These are phyloP conservation scores for Kazachstania sp. DNA, from an alignment of 1,139 yeast genomes.

Conservation along the genomic window DNA sequence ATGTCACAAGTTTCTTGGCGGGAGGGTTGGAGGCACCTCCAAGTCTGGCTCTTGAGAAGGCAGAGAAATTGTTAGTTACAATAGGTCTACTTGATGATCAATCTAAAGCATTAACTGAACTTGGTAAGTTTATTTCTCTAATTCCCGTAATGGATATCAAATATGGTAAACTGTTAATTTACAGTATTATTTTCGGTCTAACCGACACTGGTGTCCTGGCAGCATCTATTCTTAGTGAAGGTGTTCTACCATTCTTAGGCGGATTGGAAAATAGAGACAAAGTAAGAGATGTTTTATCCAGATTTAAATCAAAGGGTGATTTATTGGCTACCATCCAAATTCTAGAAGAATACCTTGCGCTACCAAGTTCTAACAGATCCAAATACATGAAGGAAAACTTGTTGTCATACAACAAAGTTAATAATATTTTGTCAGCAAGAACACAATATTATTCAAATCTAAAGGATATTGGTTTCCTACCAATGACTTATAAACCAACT, in stretches of 20 bases:
- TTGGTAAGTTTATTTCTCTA: constrained; percentile 74
- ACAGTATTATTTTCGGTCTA: constrained; percentile 77
- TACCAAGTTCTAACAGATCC: constrained; percentile 31
- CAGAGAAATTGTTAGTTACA: constrained; percentile 52
- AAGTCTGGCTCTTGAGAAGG: constrained; percentile 46
- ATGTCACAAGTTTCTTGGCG: constrained; percentile 60
- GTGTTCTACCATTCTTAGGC: constrained; percentile 56
- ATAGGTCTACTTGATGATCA: constrained; percentile 60
- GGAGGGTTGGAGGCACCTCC: constrained; percentile 81
- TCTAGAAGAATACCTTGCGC: constrained; percentile 42
- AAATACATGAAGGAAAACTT: constrained; percentile 53
- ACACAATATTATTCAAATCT: constrained; percentile 59
- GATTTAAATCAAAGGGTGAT: constrained; percentile 53
- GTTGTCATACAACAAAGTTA: constrained; percentile 55
- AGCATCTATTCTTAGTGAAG: constrained; percentile 67
- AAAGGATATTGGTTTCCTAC: constrained; percentile 69
- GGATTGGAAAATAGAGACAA: constrained; percentile 57
- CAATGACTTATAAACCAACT: constrained; percentile 36
- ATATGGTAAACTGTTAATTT: constrained; percentile 72
- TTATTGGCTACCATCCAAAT: constrained; percentile 56
- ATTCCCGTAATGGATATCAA: constrained; percentile 76
- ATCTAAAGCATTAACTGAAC: constrained; percentile 51
- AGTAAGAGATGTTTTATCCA: constrained; percentile 44
- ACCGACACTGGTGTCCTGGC: constrained; percentile 65
- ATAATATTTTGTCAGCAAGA: constrained; percentile 64